Evolutionary conservation across 495 filamentous ascomycete genomes (phyloP).

Genomic region (Hypoxylon cercidicola): DNA sequence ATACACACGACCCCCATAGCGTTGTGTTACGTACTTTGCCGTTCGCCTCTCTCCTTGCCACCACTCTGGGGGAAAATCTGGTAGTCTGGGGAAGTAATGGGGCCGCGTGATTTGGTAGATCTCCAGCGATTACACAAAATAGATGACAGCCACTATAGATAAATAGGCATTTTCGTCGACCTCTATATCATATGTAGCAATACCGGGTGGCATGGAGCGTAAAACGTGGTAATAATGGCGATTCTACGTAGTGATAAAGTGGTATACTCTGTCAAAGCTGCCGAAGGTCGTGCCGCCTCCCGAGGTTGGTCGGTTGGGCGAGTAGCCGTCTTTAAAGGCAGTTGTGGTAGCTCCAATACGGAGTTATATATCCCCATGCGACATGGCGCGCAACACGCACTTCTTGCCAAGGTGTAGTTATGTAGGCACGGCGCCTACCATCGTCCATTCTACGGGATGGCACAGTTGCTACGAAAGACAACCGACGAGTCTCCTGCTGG

Average conservation of each 20-base stretch:
- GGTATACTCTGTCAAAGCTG: constrained; percentile 18
- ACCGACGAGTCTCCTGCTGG: constrained; percentile 24
- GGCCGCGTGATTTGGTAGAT: constrained; percentile 39
- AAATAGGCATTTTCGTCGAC: constrained; percentile 26
- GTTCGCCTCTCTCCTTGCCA: constrained; percentile 22
- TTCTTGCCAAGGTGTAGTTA: constrained; percentile 13
- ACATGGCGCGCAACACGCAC: constrained; percentile 4
- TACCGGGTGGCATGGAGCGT: constrained; percentile 1
- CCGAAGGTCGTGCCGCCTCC: constrained; percentile 21
- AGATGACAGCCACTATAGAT: constrained; percentile 35
- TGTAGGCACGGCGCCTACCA: constrained; percentile 5
- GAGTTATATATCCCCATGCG: constrained; percentile 32
- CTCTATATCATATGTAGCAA: constrained; percentile 5
- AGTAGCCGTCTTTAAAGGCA: constrained; percentile 9
- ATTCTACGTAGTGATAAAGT: constrained; percentile 15
- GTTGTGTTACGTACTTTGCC: constrained; percentile 29
- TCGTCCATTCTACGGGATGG: constrained; percentile 2
- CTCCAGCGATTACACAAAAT: constrained; percentile 13
- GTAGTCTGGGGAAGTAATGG: constrained; percentile 33
- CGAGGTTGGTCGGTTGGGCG: constrained; percentile 21
- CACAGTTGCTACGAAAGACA: constrained; percentile 11
- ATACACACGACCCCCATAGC: constrained; percentile 1
- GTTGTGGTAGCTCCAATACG: constrained; percentile 26
- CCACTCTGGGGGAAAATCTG: background rate
- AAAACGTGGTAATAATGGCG: constrained; percentile 9